These are phyloP conservation scores for Begonia peltatifolia DNA, from an alignment of 306 rosid species.

Conservation along the genomic window DNA sequence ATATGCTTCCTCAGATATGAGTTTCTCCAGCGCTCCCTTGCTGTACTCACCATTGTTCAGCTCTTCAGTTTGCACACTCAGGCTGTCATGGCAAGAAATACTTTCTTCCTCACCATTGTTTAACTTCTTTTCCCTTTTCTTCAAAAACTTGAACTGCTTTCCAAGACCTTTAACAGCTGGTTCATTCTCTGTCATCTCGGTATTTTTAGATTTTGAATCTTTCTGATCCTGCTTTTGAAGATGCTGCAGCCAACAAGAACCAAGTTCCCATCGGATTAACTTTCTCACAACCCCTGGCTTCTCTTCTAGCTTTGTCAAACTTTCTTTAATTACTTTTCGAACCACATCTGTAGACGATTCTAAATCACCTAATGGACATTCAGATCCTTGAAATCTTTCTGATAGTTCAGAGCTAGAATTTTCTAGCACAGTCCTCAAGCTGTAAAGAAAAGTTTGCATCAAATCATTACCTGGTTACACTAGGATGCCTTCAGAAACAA, in stretches of 20 bases:
- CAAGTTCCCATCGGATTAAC: constrained; percentile 87
- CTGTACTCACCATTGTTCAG: constrained; percentile 22
- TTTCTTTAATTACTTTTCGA: constrained; percentile 41
- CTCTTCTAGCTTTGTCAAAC: constrained; percentile 35
- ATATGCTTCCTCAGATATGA: constrained; percentile 54
- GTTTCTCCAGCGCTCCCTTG: constrained; percentile 35
- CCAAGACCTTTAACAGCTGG: constrained; percentile 80
- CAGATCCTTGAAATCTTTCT: constrained; percentile 20
- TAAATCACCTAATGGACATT: constrained; percentile 28
- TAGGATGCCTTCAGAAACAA: too few relatives aligned
- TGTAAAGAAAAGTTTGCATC: constrained; percentile 22
- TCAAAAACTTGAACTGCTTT: constrained; percentile 68
- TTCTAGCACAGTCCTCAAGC: constrained; percentile 74
- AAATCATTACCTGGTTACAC: constrained; percentile 1
- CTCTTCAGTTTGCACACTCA: constrained; percentile 19
- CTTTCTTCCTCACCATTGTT: constrained; percentile 23
- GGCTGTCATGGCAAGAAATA: constrained; percentile 12
- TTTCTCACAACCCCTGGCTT: constrained; percentile 28
- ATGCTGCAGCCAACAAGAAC: constrained; percentile 94
- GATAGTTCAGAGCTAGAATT: constrained; percentile 31
- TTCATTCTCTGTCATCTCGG: constrained; percentile 29
- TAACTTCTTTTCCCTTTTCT: constrained; percentile 59
- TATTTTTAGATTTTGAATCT: constrained; percentile 20
- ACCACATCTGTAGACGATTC: constrained; percentile 35
- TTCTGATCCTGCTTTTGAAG: constrained; percentile 51